Evolutionary conservation across 1,284 basidiomycete genomes (phyloP), one percentile per base, ranked within the genome.

Genomic region (Fereydounia khargensis): DNA sequence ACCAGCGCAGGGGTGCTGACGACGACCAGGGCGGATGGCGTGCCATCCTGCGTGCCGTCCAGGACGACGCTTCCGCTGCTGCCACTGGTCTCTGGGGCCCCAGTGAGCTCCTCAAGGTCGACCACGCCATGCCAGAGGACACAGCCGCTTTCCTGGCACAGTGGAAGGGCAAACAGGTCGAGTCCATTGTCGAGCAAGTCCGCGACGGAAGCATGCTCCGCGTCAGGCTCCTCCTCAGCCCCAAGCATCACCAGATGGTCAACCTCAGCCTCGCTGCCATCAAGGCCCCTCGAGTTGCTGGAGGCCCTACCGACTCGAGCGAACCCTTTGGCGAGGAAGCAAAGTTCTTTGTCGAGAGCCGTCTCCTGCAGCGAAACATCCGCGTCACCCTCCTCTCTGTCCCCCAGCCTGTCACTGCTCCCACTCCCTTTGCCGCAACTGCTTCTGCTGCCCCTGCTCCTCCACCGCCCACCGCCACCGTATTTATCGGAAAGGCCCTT

Each of bases 161-260:
- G 74, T 88, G 89, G 85, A 95, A 91, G 76, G 90, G 88, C 24
- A 87, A 90, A 75, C 80, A 84, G 9, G 80, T 97, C 52, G 90
- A 96, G 71, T 89, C 89, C 86, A 77, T 67, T 79, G 89, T 98
- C 51, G 94, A 98, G 78, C 86, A 89, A 77, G 91, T 97, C 44
- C 84, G 88, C 42, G 92, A 98, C 74, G 94, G 92, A 37, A 87
- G 87, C 31, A 92, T 90, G 39, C 80, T 97, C 27, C 87, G 92
- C 23, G 85, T 88, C 39, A 85, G 95, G 40, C 82, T 97, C 33
- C 79, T 96, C 36, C 83, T 97, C 78, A 86, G 90, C 24, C 85
- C 89, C 35, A 85, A 85, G 18, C 85, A 88, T 48, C 94, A 98
- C 71, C 91, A 92, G 78, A 80, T 91, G 55, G 81, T 86, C 73